phyloP scores from a whole-genome alignment of 441 rosid genomes.

The Erodium moschatum region DNA sequence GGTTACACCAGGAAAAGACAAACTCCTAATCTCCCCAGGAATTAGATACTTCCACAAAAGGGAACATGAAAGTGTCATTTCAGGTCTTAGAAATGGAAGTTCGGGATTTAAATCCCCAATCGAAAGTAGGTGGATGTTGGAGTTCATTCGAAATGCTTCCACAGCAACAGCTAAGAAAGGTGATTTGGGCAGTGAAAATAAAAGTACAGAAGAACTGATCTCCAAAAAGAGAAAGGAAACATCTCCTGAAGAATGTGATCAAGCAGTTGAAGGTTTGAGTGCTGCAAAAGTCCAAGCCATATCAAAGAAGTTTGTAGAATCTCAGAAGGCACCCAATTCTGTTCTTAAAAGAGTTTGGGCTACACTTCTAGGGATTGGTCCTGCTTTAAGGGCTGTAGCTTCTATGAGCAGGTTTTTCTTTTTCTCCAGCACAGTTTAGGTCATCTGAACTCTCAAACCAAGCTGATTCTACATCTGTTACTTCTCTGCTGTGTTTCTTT shows the following conservation, averaged over 20 bases:
- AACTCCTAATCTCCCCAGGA: constrained; percentile 26
- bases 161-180: constrained; percentile 50
- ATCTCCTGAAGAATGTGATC: constrained; percentile 59
- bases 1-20: constrained; percentile 24
- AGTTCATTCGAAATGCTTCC: constrained; percentile 40
- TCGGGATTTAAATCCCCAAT: constrained; percentile 29
- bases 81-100: constrained; percentile 27
- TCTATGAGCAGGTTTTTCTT: constrained; percentile 56
- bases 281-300: constrained; percentile 47
- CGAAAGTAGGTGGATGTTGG: constrained; percentile 29
- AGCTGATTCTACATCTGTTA: constrained; percentile 13
- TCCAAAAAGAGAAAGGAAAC: constrained; percentile 39
- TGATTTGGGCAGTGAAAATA: constrained; percentile 34
- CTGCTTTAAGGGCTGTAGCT: constrained; percentile 52
- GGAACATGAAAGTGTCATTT: constrained; percentile 28
- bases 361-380: constrained; percentile 37
- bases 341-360: constrained; percentile 34
- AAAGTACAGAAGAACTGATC: constrained; percentile 27
- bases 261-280: constrained; percentile 52
- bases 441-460: constrained; percentile 9
- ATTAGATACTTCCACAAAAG: constrained; percentile 23
- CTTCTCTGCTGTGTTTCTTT: constrained; percentile 10
- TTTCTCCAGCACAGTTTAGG: constrained; percentile 13
- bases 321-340: constrained; percentile 34
- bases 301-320: constrained; percentile 42